These are phyloP conservation scores for Fusarium sp. DNA, from an alignment of 2,329 filamentous ascomycete genomes.

Conservation along the genomic window DNA sequence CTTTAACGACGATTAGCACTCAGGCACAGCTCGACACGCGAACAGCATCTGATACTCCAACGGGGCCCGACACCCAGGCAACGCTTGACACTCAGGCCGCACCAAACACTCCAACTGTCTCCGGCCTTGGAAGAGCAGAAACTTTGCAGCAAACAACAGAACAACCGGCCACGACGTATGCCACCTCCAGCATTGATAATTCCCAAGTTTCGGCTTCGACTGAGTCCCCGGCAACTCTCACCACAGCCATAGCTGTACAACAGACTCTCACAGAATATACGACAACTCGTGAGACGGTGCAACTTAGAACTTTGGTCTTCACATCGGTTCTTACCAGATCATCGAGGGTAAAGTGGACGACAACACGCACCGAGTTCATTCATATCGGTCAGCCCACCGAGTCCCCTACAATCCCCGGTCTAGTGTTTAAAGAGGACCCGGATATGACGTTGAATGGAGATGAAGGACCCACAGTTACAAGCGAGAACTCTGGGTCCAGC, in stretches of 20 bases:
- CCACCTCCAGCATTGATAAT: neutral
- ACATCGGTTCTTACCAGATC: conserved; percentile 40
- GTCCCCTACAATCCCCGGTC: conserved; percentile 12
- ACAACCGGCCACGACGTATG: conserved; percentile 4
- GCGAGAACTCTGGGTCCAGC: neutral
- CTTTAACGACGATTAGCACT: neutral
- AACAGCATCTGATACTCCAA: neutral
- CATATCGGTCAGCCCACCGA: conserved; percentile 11
- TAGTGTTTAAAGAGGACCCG: conserved; percentile 29
- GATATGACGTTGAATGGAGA: conserved; percentile 6
- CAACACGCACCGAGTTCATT: conserved; percentile 30
- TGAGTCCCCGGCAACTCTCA: neutral
- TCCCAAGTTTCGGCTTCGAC: conserved; percentile 9
- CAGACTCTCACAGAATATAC: neutral
- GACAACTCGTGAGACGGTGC: neutral
- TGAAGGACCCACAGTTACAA: conserved; percentile 8
- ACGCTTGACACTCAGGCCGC: neutral
- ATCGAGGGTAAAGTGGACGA: conserved; percentile 27
- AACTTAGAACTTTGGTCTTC: conserved; percentile 30
- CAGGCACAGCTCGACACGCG: neutral
- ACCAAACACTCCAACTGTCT: neutral
- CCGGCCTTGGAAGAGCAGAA: neutral
- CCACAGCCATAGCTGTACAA: neutral
- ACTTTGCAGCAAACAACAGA: neutral
- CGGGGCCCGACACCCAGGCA: neutral